Base-by-base conservation (phyloP, 352 stramenopile genomes). In the Hyaloperonospora arabidopsidis region DNA sequence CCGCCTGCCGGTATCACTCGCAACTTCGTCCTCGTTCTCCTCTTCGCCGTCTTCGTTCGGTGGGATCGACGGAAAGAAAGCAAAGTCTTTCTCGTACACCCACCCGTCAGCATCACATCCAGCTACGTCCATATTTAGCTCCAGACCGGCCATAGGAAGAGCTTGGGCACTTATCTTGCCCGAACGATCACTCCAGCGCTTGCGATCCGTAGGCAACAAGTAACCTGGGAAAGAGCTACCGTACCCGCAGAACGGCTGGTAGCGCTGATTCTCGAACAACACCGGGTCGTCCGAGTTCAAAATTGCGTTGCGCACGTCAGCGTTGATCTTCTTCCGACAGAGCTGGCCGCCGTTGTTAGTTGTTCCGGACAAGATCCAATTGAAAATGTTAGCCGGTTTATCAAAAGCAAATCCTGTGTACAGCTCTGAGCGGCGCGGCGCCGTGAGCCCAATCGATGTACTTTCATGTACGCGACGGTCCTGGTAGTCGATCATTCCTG, bases 371-470 rank as follows among this genome's bases (percentile, higher is more conserved):
- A 91, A 45, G 23, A 93, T 84, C 80, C 83, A 90, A 52, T 86
- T 83, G 23, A 93, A 58, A 18, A 91, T 65, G 39, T 84, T 72
- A 21, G 78, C 83, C 10, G 83, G 83, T 49, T 88, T 70, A 35
- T 89, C 83, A 53, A 91, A 93, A 5, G 83, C 83, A 54, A 93
- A 93, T 3, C 83, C 83, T n/a, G 66, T 85, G 65, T 93, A 87
- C 38, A 83, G 38, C 10, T 84, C 70, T 2, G 68, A 67, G 18
- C 77, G 67, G 5, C 60, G 51, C 18, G 51, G 49, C 1, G 70
- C 66, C 1, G 74, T 67, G n/a, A 61, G 63, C 40, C 70, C 72
- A 22, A 78, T 63, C 8, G 80, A 76, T 14, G 68, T 53, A 21
- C 71, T 69, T 34, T 88, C 79, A 17, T 84, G 74, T 14, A 78